These are phyloP conservation scores for Aspergillus ochraceoroseus DNA, from an alignment of 2,329 filamentous ascomycete species.

Conservation along the genomic window DNA sequence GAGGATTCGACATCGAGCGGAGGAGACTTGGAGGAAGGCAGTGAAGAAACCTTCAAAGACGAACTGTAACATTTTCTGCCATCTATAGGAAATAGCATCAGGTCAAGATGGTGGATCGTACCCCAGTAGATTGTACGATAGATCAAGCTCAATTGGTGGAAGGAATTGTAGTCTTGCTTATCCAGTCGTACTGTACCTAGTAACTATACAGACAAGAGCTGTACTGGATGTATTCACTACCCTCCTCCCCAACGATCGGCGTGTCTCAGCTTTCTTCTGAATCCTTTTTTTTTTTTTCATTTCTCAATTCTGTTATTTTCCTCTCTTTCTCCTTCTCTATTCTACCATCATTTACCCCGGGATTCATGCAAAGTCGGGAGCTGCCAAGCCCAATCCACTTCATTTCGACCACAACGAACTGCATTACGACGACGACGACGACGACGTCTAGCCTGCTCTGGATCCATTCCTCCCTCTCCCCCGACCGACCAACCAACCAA, in stretches of 20 bases:
- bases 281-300: too few species aligned
- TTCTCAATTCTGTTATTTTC: not conserved
- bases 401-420: slow-evolving; percentile 1
- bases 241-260: slow-evolving; percentile 11
- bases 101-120: too few species aligned
- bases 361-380: slow-evolving; percentile 11
- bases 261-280: too few species aligned
- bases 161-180: too few species aligned
- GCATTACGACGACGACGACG: slow-evolving; percentile 3
- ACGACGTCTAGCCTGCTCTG: not conserved
- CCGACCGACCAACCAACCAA: not conserved
- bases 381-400: slow-evolving; percentile 11
- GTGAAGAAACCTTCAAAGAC: slow-evolving; percentile 40
- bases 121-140: too few species aligned
- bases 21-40: slow-evolving; percentile 27
- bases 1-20: slow-evolving; percentile 5
- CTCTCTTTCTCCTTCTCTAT: slow-evolving; percentile 1
- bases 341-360: slow-evolving; percentile 6
- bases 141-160: too few species aligned
- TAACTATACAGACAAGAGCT: too few species aligned
- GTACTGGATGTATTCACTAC: not conserved
- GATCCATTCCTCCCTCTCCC: slow-evolving; percentile 1
- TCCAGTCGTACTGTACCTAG: too few species aligned
- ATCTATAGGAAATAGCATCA: slow-evolving; percentile 8
- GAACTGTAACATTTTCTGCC: slow-evolving; percentile 31